Conservation (phyloP, 768 basidiomycete genomes). For the Rhizopogon vinicolor region DNA sequence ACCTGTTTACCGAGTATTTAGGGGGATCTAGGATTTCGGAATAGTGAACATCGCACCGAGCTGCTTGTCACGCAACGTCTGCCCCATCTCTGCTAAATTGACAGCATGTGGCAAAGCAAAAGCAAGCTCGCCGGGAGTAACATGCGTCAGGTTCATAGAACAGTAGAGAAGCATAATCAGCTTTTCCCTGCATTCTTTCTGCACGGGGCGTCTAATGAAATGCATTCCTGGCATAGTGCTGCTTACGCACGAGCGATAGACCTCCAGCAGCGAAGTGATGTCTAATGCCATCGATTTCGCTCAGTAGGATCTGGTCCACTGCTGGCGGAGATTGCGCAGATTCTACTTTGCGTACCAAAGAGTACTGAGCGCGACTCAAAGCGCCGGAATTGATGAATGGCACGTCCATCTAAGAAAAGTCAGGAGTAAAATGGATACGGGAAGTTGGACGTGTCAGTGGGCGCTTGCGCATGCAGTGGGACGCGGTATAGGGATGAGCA, state of each 20-base stretch:
- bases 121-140: slow-evolving; percentile 44
- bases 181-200: slow-evolving; percentile 65
- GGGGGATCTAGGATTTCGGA: not conserved
- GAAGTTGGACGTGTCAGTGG: slow-evolving; percentile 13
- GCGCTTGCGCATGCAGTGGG: slow-evolving; percentile 3
- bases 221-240: not conserved
- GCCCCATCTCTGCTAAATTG: slow-evolving; percentile 69
- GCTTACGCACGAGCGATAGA: slow-evolving; percentile 49
- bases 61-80: slow-evolving; percentile 55
- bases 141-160: slow-evolving; percentile 41
- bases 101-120: slow-evolving; percentile 77
- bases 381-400: slow-evolving; percentile 79
- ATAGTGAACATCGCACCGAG: slow-evolving; percentile 42
- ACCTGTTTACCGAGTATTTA: slow-evolving; percentile 36
- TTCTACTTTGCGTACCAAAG: slow-evolving; percentile 72
- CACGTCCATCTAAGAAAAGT: slow-evolving; percentile 52
- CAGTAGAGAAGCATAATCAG: slow-evolving; percentile 73
- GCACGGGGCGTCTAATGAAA: slow-evolving; percentile 3
- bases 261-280: slow-evolving; percentile 38
- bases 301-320: slow-evolving; percentile 56
- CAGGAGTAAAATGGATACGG: not conserved
- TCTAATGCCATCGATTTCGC: slow-evolving; percentile 57
- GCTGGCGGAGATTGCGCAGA: slow-evolving; percentile 48
- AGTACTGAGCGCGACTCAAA: slow-evolving; percentile 68
- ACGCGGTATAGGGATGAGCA: slow-evolving; percentile 1